These are phyloP conservation scores for Pisolithus marmoratus DNA, from an alignment of 768 basidiomycete genomes.

Conservation along the genomic window DNA sequence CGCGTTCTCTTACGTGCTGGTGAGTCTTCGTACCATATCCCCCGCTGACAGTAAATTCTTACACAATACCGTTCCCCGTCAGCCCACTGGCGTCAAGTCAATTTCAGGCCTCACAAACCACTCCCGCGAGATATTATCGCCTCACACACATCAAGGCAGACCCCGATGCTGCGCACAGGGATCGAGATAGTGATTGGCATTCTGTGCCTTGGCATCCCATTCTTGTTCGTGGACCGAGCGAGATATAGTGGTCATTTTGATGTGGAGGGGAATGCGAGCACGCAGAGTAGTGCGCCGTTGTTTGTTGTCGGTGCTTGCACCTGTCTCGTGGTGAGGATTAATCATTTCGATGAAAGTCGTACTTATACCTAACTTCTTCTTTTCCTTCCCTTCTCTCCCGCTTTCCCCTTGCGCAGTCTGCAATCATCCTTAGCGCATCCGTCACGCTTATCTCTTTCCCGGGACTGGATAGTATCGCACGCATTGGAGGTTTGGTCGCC, in stretches of 20 bases:
- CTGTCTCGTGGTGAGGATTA: conserved; percentile 52
- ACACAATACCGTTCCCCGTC: background rate
- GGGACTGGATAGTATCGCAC: conserved; percentile 57
- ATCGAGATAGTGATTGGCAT: conserved; percentile 55
- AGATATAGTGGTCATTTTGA: conserved; percentile 44
- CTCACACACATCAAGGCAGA: conserved; percentile 21
- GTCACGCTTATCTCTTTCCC: conserved; percentile 79
- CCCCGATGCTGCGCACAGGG: conserved; percentile 42
- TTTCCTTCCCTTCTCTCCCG: too few relatives aligned
- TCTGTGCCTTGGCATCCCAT: conserved; percentile 75
- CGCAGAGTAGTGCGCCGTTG: conserved; percentile 45
- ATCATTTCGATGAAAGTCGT: conserved; percentile 2
- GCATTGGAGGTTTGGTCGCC: conserved; percentile 62
- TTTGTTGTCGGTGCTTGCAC: conserved; percentile 62
- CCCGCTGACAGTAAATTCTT: too few relatives aligned
- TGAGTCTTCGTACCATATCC: conserved; percentile 28
- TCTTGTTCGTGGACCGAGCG: conserved; percentile 58
- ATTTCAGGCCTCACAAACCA: conserved; percentile 65
- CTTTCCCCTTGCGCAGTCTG: conserved; percentile 46
- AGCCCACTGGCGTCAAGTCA: conserved; percentile 64
- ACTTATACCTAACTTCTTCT: conserved; percentile 15
- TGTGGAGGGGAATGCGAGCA: conserved; percentile 44
- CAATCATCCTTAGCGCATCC: conserved; percentile 73
- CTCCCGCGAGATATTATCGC: conserved; percentile 49
- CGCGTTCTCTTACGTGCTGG: conserved; percentile 65